A percentile compares a stretch with the other conserved stretches of the same genome.
These are phyloP conservation scores for Coprinopsis sp. DNA, from an alignment of 768 basidiomycete species.

Conservation along the genomic window DNA sequence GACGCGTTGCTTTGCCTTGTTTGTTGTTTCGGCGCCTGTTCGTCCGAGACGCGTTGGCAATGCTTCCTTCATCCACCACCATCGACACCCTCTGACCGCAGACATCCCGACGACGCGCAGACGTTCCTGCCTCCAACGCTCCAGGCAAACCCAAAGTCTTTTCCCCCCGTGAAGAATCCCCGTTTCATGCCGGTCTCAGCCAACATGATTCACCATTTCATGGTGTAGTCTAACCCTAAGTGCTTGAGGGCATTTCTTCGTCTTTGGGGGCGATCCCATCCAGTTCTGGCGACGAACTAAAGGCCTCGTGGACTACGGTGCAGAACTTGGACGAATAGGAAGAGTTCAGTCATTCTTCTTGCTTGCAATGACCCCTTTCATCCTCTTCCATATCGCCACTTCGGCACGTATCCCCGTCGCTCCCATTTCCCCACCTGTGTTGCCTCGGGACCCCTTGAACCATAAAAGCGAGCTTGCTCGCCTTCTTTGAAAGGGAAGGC, in stretches of 20 bases:
- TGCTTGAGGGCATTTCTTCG: slow-evolving; percentile 26
- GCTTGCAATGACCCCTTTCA: slow-evolving; percentile 37
- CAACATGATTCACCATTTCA: slow-evolving; percentile 44
- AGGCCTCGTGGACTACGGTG: slow-evolving; percentile 19
- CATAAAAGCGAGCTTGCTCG: slow-evolving; percentile 15
- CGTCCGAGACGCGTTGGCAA: too few species aligned
- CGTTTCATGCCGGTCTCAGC: slow-evolving; percentile 40
- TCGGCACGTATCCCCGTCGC: slow-evolving; percentile 42
- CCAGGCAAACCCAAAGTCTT: slow-evolving; percentile 40
- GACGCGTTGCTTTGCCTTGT: too few species aligned
- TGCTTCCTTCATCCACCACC: too few species aligned
- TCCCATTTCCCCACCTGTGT: slow-evolving; percentile 45
- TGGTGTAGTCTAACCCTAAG: slow-evolving; percentile 65
- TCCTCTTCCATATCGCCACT: slow-evolving; percentile 38
- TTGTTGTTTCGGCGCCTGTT: too few species aligned
- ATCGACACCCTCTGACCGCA: slow-evolving; percentile 13
- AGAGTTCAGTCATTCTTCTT: slow-evolving; percentile 11
- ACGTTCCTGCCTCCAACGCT: slow-evolving; percentile 43
- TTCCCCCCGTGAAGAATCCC: slow-evolving; percentile 23
- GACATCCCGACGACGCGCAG: slow-evolving; percentile 12
- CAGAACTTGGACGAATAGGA: slow-evolving; percentile 13
- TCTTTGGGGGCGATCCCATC: slow-evolving; percentile 25
- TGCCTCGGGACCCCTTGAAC: slow-evolving; percentile 48
- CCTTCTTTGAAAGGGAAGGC: slow-evolving; percentile 35
- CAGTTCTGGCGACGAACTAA: slow-evolving; percentile 16